These are phyloP conservation scores for Microbotryum saponariae DNA, from an alignment of 1,284 basidiomycete species.

Conservation along the genomic window DNA sequence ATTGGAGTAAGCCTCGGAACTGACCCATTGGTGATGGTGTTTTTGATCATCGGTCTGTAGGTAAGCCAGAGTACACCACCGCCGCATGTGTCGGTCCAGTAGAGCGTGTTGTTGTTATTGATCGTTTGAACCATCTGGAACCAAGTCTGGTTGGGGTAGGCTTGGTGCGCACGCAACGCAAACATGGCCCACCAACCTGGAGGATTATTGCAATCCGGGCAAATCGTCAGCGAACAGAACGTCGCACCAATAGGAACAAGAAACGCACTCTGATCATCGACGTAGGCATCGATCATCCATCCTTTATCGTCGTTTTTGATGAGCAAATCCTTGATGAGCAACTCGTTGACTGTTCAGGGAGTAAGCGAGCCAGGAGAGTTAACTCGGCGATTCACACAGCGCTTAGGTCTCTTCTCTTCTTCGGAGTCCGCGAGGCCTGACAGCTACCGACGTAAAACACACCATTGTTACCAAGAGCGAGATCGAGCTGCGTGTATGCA, in stretches of 20 bases:
- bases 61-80: constrained; percentile 29
- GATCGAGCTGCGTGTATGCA: constrained; percentile 25
- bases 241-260: neutral
- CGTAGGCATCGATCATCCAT: constrained; percentile 30
- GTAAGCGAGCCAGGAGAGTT: no score
- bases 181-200: constrained; percentile 30
- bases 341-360: constrained; percentile 16
- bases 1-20: neutral
- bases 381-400: no score
- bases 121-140: constrained; percentile 15
- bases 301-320: constrained; percentile 16
- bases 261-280: constrained; percentile 27
- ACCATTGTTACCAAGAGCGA: constrained; percentile 24
- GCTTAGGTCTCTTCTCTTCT: neutral
- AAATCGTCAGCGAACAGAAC: neutral
- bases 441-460: neutral
- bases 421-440: neutral
- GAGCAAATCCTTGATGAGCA: constrained; percentile 24
- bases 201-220: neutral
- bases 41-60: constrained; percentile 23
- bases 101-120: constrained; percentile 21
- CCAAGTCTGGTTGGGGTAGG: constrained; percentile 26
- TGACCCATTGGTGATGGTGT: constrained; percentile 29
- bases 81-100: constrained; percentile 27
- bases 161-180: constrained; percentile 20